Evolutionary conservation across 441 rosid species (phyloP).

Genomic region (Flueggea neowawraea): DNA sequence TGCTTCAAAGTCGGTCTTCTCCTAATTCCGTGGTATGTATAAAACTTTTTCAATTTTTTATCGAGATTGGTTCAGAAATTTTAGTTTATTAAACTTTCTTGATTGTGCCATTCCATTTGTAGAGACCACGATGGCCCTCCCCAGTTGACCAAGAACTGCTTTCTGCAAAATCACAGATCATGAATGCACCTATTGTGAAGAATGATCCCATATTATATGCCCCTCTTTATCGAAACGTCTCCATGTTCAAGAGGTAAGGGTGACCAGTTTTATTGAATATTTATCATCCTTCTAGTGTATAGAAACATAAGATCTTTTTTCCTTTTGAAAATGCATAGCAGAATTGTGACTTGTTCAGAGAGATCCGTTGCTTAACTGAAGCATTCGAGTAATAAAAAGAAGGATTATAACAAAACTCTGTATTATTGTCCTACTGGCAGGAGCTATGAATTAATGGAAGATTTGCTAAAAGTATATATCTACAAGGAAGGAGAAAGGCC

Average conservation of each 20-base stretch:
- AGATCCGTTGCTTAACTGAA: background rate
- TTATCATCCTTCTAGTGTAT: background rate
- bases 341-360: slow-evolving; percentile 2
- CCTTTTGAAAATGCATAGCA: background rate
- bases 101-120: slow-evolving; percentile 16
- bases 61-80: slow-evolving; percentile 2
- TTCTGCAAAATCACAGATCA: slow-evolving; percentile 56
- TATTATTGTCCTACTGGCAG: slow-evolving; percentile 28
- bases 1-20: slow-evolving; percentile 45
- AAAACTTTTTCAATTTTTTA: slow-evolving; percentile 2
- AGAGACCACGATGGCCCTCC: slow-evolving; percentile 65
- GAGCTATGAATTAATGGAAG: slow-evolving; percentile 95
- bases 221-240: slow-evolving; percentile 65
- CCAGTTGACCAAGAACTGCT: slow-evolving; percentile 51
- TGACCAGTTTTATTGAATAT: slow-evolving; percentile 1
- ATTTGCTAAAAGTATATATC: slow-evolving; percentile 64
- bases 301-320: background rate
- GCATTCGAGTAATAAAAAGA: background rate
- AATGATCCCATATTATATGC: slow-evolving; percentile 49
- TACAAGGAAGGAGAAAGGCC: slow-evolving; percentile 88
- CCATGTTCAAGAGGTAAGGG: slow-evolving; percentile 67
- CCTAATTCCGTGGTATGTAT: slow-evolving; percentile 35
- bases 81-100: slow-evolving; percentile 3
- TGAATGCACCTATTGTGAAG: slow-evolving; percentile 46
- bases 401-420: background rate